phyloP scores from a whole-genome alignment of 306 rosid species.

The Vigna reflexopilosa region DNA sequence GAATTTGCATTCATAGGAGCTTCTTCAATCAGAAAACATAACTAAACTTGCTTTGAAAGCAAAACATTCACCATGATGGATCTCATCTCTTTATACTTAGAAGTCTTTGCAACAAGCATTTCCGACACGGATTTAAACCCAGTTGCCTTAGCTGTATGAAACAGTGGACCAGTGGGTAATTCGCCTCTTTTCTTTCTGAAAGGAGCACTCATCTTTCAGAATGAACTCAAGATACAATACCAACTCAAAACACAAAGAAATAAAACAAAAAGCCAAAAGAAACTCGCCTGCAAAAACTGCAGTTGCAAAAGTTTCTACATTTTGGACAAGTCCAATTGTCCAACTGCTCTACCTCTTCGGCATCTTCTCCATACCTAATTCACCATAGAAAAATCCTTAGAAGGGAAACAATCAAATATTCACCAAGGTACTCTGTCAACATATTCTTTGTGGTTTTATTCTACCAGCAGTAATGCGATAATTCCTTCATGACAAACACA shows the following conservation, averaged over 20 bases:
- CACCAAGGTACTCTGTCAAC: background rate
- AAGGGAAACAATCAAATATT: background rate
- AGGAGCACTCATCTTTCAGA: conserved; percentile 30
- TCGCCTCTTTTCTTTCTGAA: conserved; percentile 74
- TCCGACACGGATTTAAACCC: conserved; percentile 77
- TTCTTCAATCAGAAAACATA: conserved; percentile 13
- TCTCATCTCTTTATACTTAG: background rate
- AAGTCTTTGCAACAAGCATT: conserved; percentile 47
- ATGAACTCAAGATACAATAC: conserved; percentile 8
- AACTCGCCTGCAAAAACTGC: conserved; percentile 78
- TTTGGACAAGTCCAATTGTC: conserved; percentile 77
- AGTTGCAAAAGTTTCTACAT: conserved; percentile 79
- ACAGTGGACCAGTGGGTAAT: conserved; percentile 70
- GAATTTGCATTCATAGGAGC: conserved; percentile 3
- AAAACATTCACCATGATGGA: conserved; percentile 21
- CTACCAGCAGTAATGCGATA: background rate
- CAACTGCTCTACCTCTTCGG: conserved; percentile 52
- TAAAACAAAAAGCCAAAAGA: background rate
- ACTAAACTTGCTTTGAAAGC: conserved; percentile 36
- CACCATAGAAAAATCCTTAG: conserved; percentile 13
- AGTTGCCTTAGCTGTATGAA: conserved; percentile 55
- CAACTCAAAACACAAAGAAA: background rate
- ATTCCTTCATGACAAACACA: background rate
- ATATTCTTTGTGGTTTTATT: background rate
- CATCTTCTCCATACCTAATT: conserved; percentile 76